Percentiles rank a stretch among this genome's conserved stretches.
phyloP scores from a whole-genome alignment of 306 rosid species.

The Chamaecrista fasciculata region DNA sequence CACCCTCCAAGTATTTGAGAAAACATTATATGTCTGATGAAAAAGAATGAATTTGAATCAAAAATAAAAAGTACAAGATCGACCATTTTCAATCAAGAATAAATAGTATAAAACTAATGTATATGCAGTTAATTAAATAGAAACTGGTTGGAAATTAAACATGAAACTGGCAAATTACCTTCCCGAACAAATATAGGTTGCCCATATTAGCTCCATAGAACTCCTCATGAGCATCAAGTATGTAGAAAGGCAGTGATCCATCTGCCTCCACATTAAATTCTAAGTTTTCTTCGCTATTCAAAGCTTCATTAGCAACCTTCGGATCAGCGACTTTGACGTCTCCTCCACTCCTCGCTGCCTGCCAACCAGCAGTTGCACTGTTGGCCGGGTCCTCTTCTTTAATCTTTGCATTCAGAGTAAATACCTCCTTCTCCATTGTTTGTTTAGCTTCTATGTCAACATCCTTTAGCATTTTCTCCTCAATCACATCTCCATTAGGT shows the following conservation, averaged over 20 bases:
- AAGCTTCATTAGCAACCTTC: constrained; percentile 33
- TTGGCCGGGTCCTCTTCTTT: constrained; percentile 48
- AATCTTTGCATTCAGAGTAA: constrained; percentile 75
- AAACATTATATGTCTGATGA: neutral
- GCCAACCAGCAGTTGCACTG: constrained; percentile 79
- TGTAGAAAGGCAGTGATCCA: constrained; percentile 70
- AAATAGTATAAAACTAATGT: neutral
- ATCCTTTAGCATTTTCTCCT: constrained; percentile 38
- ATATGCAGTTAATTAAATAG: neutral
- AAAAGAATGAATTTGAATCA: neutral
- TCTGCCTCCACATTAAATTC: constrained; percentile 61
- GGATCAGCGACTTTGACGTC: constrained; percentile 26
- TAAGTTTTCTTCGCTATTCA: constrained; percentile 32
- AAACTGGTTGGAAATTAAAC: neutral
- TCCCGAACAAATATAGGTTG: constrained; percentile 82
- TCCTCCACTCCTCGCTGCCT: constrained; percentile 55
- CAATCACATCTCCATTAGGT: constrained; percentile 29
- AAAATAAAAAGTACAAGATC: neutral
- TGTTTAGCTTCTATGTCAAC: constrained; percentile 39
- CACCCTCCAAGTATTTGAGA: neutral
- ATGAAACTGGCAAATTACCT: constrained; percentile 47
- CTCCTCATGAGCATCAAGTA: constrained; percentile 87
- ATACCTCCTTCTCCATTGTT: constrained; percentile 44
- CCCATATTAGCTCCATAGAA: constrained; percentile 77
- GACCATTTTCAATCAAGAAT: no score